Evolutionary conservation across 257 asterid genomes (phyloP), one percentile per base, ranked within the genome.

Genomic region (Solanum sejunctum): DNA sequence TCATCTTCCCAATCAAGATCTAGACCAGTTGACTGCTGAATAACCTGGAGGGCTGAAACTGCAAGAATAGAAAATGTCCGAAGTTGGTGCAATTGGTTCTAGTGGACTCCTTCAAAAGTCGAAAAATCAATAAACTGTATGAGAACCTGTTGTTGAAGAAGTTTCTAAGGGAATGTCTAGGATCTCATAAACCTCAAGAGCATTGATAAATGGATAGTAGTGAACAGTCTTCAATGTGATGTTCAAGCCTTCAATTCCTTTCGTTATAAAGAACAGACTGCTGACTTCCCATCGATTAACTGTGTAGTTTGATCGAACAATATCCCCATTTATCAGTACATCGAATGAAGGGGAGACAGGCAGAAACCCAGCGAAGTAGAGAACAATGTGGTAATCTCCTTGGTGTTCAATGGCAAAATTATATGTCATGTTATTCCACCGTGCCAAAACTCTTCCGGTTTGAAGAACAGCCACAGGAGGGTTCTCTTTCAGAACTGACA

Each of bases 31-130:
- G 96, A 90, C 71, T 93, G 93, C 57, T 92, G 97, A 88, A 96
- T 96, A 86, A 96, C 96, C 90, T 92, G 93, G 61, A 96, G 98
- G 1, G 99, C 99, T 69, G 99, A 93, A 86, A 94, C 99, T 96
- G 90, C 88, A 84, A 78, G 82, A 20, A 12, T 32, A 77, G 79
- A 32, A 6, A 67, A 75, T 28, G 80, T 16, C 63, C 16, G 78
- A 73, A 21, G 56, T n/a, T 47, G 32, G 58, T 55, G 16, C 43
- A 81, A n/a, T 43, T 70, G 41, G 49, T 73, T 47, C 71, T 23
- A 56, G 26, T 26, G 18, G 83, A 78, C 49, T 52, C 45, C 28
- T 78, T 52, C 28, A 28, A 17, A 26, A 47, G 23, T 52, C 7
- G 5, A 39, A 61, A 36, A 61, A 26, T 13, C 7, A 26, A 21